These are phyloP conservation scores for Truncatella angustata DNA, from an alignment of 2,329 filamentous ascomycete genomes.

Conservation along the genomic window DNA sequence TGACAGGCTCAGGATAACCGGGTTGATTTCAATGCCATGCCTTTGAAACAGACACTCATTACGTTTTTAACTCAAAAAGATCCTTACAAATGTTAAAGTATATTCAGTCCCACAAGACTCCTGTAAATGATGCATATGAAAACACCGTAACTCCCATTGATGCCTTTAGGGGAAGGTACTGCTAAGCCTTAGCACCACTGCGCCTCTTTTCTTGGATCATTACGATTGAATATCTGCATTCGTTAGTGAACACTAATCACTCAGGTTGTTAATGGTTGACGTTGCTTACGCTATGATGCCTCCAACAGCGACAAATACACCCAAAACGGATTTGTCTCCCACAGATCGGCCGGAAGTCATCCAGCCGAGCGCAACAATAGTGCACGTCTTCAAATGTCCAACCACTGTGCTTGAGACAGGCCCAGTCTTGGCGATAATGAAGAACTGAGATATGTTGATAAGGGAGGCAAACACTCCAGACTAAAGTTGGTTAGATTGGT, in stretches of 20 bases:
- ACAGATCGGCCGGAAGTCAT: constrained; percentile 52
- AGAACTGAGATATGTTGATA: constrained; percentile 65
- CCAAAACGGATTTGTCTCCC: constrained; percentile 53
- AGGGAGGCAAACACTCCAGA: constrained; percentile 62
- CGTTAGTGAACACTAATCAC: not conserved
- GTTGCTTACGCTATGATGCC: constrained; percentile 59
- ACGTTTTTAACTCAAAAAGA: too few relatives aligned
- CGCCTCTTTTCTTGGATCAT: constrained; percentile 10
- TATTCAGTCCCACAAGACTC: not conserved
- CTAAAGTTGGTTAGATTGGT: constrained; percentile 32
- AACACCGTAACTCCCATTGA: constrained; percentile 1
- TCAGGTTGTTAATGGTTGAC: not conserved
- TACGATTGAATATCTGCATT: constrained; percentile 12
- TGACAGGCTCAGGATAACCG: too few relatives aligned
- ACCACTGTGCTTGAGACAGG: constrained; percentile 65
- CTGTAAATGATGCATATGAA: not conserved
- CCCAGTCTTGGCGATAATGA: constrained; percentile 60
- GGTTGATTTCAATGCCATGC: too few relatives aligned
- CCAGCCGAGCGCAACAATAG: constrained; percentile 65
- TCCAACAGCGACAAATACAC: constrained; percentile 53
- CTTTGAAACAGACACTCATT: too few relatives aligned
- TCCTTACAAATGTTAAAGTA: too few relatives aligned
- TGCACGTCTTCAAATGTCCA: constrained; percentile 64
- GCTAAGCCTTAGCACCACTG: constrained; percentile 5
- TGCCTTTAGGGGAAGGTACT: not conserved